Base-by-base conservation (phyloP, 192 early-diverging fungal genomes). In the Coemansia asiatica region DNA sequence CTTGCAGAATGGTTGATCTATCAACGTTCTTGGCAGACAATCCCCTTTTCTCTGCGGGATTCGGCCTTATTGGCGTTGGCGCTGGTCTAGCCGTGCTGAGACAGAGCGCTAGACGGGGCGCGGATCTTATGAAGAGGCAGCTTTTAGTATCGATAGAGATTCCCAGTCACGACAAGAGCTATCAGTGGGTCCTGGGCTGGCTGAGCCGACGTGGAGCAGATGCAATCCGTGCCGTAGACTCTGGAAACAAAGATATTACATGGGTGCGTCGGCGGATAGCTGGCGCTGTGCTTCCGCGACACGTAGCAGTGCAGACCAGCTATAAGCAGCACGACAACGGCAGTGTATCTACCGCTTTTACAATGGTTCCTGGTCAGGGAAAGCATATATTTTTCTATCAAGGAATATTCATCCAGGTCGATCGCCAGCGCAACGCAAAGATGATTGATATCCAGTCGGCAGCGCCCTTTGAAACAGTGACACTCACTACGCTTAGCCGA, bases 181-280 rank as follows among this genome's bases (percentile, higher is more conserved):
- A 97, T 79, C 75, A 86, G 25, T 98, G 96, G 96, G 90, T 97
- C 58, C 80, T 97, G 21, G 86, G 93, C 46, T 98, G 96, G 96
- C 91, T 97, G 61, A 83, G 72, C 51, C 74, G 81, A 19, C 75
- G 73, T 36, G 72, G 76, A 6, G 62, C 62, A 15, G 69, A 71
- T 16, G 68, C 68, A 7, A 57, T 75, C 16, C 71, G 55, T 6
- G 53, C 61, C 6, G 64, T 79, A 6, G 66, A 60, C 23, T 61
- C 33, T 46, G 58, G 53, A 4, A 6, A 31, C 19, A 65, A 44
- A 2, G 13, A 54, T 48, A 38, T 66, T 65, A 47, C 69, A 3
- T 89, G 81, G 76, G 61, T 87, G 29, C 82, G 84, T 38, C 84
- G 70, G 33, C 87, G 83, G 40, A 75, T 83, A n/a, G 63, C 70